Percentiles rank a stretch among this genome's conserved stretches.
Conservation (phyloP, 768 basidiomycete species). For the Boletus coccyginus region DNA sequence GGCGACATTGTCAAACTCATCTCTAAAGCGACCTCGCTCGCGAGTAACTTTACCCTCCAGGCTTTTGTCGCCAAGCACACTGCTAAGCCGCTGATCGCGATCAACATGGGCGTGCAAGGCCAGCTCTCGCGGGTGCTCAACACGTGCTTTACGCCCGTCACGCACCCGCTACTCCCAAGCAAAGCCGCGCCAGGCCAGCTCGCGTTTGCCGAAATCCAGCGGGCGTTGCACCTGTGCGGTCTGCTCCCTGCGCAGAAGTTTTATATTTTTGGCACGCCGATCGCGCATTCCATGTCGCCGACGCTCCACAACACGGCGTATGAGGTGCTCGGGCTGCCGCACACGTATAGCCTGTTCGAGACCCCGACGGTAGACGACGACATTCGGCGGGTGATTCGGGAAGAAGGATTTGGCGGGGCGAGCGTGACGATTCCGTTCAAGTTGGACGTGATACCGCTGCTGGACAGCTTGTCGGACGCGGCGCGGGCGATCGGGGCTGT, state of each 20-base stretch:
- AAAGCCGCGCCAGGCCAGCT: constrained; percentile 94
- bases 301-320: constrained; percentile 92
- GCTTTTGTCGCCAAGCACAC: constrained; percentile 60
- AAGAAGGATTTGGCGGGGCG: constrained; percentile 86
- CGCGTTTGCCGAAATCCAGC: constrained; percentile 82
- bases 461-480: constrained; percentile 77
- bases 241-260: constrained; percentile 70
- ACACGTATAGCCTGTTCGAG: constrained; percentile 79
- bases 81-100: constrained; percentile 84
- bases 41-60: constrained; percentile 79
- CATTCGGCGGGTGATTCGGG: constrained; percentile 58
- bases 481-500: constrained; percentile 90
- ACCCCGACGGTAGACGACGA: constrained; percentile 61
- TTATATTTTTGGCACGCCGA: constrained; percentile 89
- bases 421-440: constrained; percentile 98
- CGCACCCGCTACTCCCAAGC: constrained; percentile 81
- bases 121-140: constrained; percentile 91
- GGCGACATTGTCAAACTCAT: constrained; percentile 95
- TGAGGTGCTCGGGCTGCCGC: constrained; percentile 75
- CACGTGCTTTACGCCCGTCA: constrained; percentile 81
- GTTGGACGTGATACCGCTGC: constrained; percentile 78
- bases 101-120: constrained; percentile 90
- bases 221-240: constrained; percentile 77
- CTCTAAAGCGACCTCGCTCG: constrained; percentile 69
- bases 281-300: constrained; percentile 87